These are phyloP conservation scores for Alternaria novae-zelandiae DNA, from an alignment of 2,329 filamentous ascomycete species.

Conservation along the genomic window DNA sequence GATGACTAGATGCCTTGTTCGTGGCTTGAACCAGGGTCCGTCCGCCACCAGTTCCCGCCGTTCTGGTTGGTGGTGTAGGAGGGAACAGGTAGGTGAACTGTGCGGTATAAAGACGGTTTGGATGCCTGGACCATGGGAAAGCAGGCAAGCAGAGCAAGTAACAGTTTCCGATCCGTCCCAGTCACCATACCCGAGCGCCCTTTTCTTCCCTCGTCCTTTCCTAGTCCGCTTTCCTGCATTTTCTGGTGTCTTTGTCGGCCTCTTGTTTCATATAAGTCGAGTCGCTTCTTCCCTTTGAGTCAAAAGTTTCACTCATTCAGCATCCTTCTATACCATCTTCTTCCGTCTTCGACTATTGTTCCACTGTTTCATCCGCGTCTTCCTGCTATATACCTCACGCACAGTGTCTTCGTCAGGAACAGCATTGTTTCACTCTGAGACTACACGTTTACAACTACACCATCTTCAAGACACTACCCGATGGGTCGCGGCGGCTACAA, in stretches of 20 bases:
- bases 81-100: slow-evolving; percentile 9
- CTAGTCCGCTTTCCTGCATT: slow-evolving; percentile 16
- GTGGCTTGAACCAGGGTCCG: slow-evolving; percentile 20
- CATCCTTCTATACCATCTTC: slow-evolving; percentile 14
- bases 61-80: slow-evolving; percentile 22
- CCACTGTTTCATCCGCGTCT: slow-evolving; percentile 5
- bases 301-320: slow-evolving; percentile 21
- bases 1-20: slow-evolving; percentile 39
- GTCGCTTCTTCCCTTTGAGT: slow-evolving; percentile 15
- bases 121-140: slow-evolving; percentile 20
- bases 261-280: slow-evolving; percentile 25
- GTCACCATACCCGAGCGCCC: slow-evolving; percentile 17
- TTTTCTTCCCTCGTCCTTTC: slow-evolving; percentile 14
- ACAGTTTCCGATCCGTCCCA: slow-evolving; percentile 16
- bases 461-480: slow-evolving; percentile 8
- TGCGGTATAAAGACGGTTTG: slow-evolving; percentile 43
- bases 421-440: slow-evolving; percentile 5
- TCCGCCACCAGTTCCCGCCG: slow-evolving; percentile 15
- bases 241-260: slow-evolving; percentile 8
- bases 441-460: slow-evolving; percentile 6
- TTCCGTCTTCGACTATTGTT: slow-evolving; percentile 20
- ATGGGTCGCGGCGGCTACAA: slow-evolving; percentile 53
- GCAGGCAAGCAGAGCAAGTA: slow-evolving; percentile 3
- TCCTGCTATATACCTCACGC: not conserved
- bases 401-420: slow-evolving; percentile 2